These are phyloP conservation scores for Trametes cinnabarina DNA, from an alignment of 768 basidiomycete species.

Conservation along the genomic window DNA sequence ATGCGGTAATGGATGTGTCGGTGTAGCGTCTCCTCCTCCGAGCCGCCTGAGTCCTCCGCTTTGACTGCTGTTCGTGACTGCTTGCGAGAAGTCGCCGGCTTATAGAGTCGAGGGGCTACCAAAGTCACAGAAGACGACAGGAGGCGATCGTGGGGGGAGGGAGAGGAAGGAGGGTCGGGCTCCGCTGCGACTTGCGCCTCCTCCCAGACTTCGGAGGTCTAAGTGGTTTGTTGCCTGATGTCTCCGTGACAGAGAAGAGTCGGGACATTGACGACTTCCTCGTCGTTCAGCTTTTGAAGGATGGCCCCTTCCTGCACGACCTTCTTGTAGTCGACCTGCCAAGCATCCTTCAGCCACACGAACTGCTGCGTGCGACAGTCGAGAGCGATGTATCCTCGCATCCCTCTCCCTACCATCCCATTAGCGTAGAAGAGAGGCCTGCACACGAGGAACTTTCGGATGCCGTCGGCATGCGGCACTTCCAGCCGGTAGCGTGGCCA, in stretches of 20 bases:
- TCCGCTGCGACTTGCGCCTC: background rate
- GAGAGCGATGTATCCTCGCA: slow-evolving; percentile 4
- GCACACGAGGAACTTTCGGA: background rate
- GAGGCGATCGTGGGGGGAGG: background rate
- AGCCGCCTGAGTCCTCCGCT: background rate
- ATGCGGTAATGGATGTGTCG: slow-evolving; percentile 1
- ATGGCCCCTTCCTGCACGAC: slow-evolving; percentile 1
- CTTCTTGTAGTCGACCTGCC: background rate
- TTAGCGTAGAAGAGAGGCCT: background rate
- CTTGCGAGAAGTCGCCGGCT: background rate
- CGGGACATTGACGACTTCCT: background rate
- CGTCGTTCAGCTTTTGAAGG: background rate
- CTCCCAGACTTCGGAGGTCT: background rate
- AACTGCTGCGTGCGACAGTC: background rate
- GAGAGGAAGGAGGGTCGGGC: background rate
- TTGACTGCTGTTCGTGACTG: background rate
- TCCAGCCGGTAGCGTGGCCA: slow-evolving; percentile 5
- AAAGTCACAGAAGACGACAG: no score
- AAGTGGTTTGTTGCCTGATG: background rate
- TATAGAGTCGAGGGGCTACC: background rate
- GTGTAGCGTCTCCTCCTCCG: background rate
- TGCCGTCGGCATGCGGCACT: background rate
- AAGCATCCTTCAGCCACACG: slow-evolving; percentile 11
- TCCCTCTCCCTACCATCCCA: background rate
- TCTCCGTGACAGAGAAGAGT: slow-evolving; percentile 7